Evolutionary conservation across 768 basidiomycete species (phyloP).

Genomic region (Rhizopogon vulgaris): DNA sequence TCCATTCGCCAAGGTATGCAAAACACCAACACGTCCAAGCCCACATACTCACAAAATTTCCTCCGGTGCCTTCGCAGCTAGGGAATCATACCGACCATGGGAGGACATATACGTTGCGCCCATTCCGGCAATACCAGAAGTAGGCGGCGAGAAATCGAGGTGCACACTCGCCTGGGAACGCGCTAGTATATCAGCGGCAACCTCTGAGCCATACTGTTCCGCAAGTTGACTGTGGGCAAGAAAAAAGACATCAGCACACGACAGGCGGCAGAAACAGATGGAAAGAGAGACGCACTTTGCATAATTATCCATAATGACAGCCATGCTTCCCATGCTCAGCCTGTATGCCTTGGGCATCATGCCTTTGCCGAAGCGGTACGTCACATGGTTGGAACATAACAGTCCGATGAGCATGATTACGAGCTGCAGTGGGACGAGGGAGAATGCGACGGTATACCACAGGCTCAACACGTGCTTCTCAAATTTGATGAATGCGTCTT

Average conservation of each 20-base stretch:
- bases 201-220: conserved; percentile 62
- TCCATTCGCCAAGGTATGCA: too few species aligned
- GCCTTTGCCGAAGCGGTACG: conserved; percentile 83
- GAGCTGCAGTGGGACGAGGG: conserved; percentile 64
- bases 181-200: conserved; percentile 51
- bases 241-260: too few species aligned
- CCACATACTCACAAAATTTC: too few species aligned
- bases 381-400: conserved; percentile 78
- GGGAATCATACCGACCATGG: conserved; percentile 3
- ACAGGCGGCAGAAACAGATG: neutral
- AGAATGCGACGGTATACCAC: conserved; percentile 65
- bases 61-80: too few species aligned
- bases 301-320: conserved; percentile 80
- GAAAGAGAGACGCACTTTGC: conserved; percentile 46
- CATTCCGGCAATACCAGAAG: neutral
- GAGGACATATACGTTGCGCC: neutral
- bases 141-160: conserved; percentile 23
- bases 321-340: conserved; percentile 67
- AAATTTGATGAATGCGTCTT: conserved; percentile 52
- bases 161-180: conserved; percentile 52
- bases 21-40: too few species aligned
- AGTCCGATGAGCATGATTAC: conserved; percentile 55
- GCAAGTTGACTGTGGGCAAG: conserved; percentile 51
- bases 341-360: conserved; percentile 55
- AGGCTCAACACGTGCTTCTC: conserved; percentile 46